Base-by-base conservation (phyloP, 2,329 filamentous ascomycete species). In the Phialocephala subalpina region DNA sequence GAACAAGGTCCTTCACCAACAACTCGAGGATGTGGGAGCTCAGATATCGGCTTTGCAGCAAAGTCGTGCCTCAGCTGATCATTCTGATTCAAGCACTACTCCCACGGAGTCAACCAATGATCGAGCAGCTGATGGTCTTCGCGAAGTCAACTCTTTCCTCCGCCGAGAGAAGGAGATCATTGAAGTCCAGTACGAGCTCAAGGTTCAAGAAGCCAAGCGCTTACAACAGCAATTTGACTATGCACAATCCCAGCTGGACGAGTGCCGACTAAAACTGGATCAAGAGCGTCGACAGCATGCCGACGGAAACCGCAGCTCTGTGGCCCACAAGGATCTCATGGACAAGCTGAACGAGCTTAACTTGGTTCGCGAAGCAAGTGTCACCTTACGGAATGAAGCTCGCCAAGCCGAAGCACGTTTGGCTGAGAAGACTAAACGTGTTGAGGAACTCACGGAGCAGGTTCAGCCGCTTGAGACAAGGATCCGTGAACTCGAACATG, bases 151-250 rank as follows among this genome's bases (percentile, higher is more conserved):
- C 80, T 91, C 88, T 68, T 99, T 96, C 78, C 83, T 99, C 67
- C 91, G 95, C 55, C 91, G 93, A 49, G 97, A 99, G 80, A 99
- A 98, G 82, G 96, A 98, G 77, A 98, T 99, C 70, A 86, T 97
- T 9, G 95, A 99, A 73, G 93, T 97, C n/a, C 95, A 98, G 75
- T 92, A 94, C 73, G 94, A 97, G 72, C 84, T 98, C 53, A 94
- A 95, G 73, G 85, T 90, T 0, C 93, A 97, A 73, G 96, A 99
- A 79, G 86, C 89, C 62, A 97, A 97, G 79, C 89, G 96, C 62
- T 80, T 97, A 49, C 92, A 95, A 74, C 93, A 97, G 73, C 94
- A 98, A 75, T 86, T 97, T 27, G 91, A 97, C 59, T 94, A 97
- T 76, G 86, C 90, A 9, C 93, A 96, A 73, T 88, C 88, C 25